Evolutionary conservation across 495 filamentous ascomycete genomes (phyloP), one percentile per base, ranked within the genome.

Genomic region (Hypomontagnella submonticulosa): DNA sequence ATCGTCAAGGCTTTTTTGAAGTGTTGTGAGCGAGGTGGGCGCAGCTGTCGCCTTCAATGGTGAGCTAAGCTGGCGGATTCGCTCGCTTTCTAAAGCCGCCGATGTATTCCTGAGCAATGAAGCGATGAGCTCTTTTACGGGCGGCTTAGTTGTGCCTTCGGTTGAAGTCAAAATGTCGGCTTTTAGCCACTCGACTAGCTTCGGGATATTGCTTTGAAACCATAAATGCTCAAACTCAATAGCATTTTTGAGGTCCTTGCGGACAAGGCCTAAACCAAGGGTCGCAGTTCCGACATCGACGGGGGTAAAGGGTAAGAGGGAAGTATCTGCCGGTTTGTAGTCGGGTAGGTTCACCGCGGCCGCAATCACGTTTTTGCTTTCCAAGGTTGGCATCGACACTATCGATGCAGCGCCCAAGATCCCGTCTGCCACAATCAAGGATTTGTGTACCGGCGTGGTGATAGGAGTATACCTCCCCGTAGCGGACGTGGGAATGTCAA

Each of bases 381-480:
- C 67, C 13, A 74, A 43, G 3, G 73, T 48, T 5, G 82, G 74
- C 48, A 78, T 71, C 12, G 73, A 57, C 30, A 80, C 52, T 33
- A 84, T 57, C 11, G 71, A 66, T 15, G 76, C 73, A 3, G 80
- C 81, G 12, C 82, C 84, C 8, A 70, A 19, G 13, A 85, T 64
- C 0, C 92, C 93, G 40, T 89, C 83, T 2, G 86, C 88, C 32
- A 96, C 87, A 11, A 97, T 63, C 19, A 98, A 74, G 8, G 89
- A 85, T 73, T 89, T 90, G 67, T 99, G 95, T 12, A 97, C 92
- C 0, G 95, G 93, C 54, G 93, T 92, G 8, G 87, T 86, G 9
- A 96, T 80, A 36, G 88, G 75, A 18, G 84, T 84, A 44, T 85
- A 79, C 55, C 83, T 83, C 12, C 86, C 88, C 9, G 80, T 83